A percentile compares a stretch with the other conserved stretches of the same genome.
Evolutionary conservation across 2,329 filamentous ascomycete species (phyloP).

Genomic region (Emmonsiellopsis sp.): DNA sequence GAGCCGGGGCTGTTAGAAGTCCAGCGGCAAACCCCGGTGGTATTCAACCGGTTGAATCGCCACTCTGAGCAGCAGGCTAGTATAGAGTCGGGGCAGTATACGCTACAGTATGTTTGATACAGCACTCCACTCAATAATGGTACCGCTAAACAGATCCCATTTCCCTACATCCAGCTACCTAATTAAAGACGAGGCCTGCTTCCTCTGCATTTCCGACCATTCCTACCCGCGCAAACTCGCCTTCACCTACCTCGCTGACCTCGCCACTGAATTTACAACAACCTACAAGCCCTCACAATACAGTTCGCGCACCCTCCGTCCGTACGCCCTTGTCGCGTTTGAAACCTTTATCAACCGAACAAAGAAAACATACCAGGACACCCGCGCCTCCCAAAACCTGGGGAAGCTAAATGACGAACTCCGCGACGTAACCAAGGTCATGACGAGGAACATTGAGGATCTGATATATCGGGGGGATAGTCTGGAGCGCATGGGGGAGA

Average conservation of each 20-base stretch:
- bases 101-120: slow-evolving; percentile 60
- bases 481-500: slow-evolving; percentile 93
- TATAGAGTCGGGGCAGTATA: slow-evolving; percentile 78
- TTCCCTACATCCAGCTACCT: slow-evolving; percentile 55
- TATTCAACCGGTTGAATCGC: slow-evolving; percentile 78
- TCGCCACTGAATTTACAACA: slow-evolving; percentile 80
- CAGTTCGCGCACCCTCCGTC: slow-evolving; percentile 63
- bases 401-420: slow-evolving; percentile 95
- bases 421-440: slow-evolving; percentile 94
- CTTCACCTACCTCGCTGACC: slow-evolving; percentile 93
- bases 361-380: slow-evolving; percentile 88
- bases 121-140: neutral
- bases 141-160: neutral
- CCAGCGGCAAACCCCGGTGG: slow-evolving; percentile 82
- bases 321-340: slow-evolving; percentile 96
- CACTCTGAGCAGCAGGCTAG: slow-evolving; percentile 84
- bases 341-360: slow-evolving; percentile 93
- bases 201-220: slow-evolving; percentile 85
- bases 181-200: slow-evolving; percentile 73
- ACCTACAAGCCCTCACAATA: slow-evolving; percentile 70
- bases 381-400: slow-evolving; percentile 81
- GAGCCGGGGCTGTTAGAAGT: slow-evolving; percentile 73
- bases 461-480: slow-evolving; percentile 89
- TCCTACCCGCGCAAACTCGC: slow-evolving; percentile 96
- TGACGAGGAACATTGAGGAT: slow-evolving; percentile 99